Conservation (phyloP, 495 filamentous ascomycete species). For the Chaetomidium leptoderma region DNA sequence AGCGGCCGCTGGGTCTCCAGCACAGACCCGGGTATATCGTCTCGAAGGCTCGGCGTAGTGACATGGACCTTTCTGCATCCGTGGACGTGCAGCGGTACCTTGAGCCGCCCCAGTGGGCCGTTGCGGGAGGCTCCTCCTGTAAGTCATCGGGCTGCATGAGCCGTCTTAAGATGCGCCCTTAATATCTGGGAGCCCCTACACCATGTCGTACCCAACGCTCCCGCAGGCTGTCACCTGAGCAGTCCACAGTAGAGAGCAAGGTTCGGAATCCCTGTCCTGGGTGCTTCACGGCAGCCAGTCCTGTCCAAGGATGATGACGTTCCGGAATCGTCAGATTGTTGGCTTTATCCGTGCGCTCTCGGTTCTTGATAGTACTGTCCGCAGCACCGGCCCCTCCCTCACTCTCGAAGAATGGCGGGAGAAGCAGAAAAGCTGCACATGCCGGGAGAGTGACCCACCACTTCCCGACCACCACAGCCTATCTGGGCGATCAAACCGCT, state of each 20-base stretch:
- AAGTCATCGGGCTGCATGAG: too few species aligned
- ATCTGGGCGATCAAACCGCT: slow-evolving; percentile 27
- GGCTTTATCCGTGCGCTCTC: slow-evolving; percentile 29
- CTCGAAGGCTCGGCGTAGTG: slow-evolving; percentile 3
- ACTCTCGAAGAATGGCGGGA: neutral
- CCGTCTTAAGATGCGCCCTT: slow-evolving; percentile 20
- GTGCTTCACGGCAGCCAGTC: slow-evolving; percentile 20
- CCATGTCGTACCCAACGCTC: slow-evolving; percentile 12
- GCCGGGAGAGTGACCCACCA: slow-evolving; percentile 21
- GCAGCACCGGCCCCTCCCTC: neutral
- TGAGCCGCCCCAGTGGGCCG: neutral
- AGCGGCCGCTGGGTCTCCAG: slow-evolving; percentile 1
- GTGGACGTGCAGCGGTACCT: slow-evolving; percentile 2
- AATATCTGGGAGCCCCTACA: slow-evolving; percentile 20
- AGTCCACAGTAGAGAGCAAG: slow-evolving; percentile 8
- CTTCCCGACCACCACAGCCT: slow-evolving; percentile 3
- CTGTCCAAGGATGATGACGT: slow-evolving; percentile 24
- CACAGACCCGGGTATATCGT: slow-evolving; percentile 9
- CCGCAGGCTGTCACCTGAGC: slow-evolving; percentile 30
- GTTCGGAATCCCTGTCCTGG: slow-evolving; percentile 20
- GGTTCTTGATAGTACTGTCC: neutral
- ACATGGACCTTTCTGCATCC: slow-evolving; percentile 6
- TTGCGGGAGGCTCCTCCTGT: slow-evolving; percentile 20
- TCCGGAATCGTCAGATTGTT: slow-evolving; percentile 28
- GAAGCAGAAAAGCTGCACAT: neutral